phyloP scores from a whole-genome alignment of 768 basidiomycete species.

The Hygrocybe punicea region DNA sequence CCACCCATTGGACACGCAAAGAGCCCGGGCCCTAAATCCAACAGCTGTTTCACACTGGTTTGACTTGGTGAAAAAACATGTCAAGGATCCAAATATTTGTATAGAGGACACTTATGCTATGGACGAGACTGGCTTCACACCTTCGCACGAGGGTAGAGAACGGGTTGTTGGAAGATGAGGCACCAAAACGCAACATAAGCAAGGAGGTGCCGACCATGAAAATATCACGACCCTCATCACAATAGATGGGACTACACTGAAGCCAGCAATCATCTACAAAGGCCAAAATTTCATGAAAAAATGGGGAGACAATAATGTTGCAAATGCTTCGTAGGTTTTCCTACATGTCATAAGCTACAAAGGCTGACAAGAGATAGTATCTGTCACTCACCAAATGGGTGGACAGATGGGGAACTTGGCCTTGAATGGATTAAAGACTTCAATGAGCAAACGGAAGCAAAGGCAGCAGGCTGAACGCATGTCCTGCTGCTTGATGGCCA shows the following conservation, averaged over 20 bases:
- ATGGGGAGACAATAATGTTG: constrained; percentile 34
- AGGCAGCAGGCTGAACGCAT: constrained; percentile 28
- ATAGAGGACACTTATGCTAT: constrained; percentile 33
- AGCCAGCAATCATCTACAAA: constrained; percentile 40
- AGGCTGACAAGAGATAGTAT: constrained; percentile 14
- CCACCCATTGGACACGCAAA: constrained; percentile 8
- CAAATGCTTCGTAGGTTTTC: background rate
- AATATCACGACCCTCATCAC: constrained; percentile 37
- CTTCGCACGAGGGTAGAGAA: constrained; percentile 24
- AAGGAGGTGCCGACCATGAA: constrained; percentile 29
- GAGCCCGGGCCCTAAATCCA: constrained; percentile 28
- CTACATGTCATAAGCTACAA: background rate
- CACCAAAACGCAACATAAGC: constrained; percentile 30
- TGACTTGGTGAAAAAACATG: constrained; percentile 26
- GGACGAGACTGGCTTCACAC: constrained; percentile 35
- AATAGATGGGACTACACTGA: constrained; percentile 35
- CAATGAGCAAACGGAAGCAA: constrained; percentile 33
- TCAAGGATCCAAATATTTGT: constrained; percentile 19
- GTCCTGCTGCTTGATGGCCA: constrained; percentile 44
- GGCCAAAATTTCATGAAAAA: constrained; percentile 29
- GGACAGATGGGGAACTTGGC: constrained; percentile 28
- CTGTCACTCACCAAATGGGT: constrained; percentile 29
- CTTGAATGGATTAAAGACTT: constrained; percentile 32
- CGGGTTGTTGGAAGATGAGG: constrained; percentile 28
- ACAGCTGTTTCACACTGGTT: constrained; percentile 31